These are phyloP conservation scores for Suillus brevipes DNA, from an alignment of 768 basidiomycete genomes.

Conservation along the genomic window DNA sequence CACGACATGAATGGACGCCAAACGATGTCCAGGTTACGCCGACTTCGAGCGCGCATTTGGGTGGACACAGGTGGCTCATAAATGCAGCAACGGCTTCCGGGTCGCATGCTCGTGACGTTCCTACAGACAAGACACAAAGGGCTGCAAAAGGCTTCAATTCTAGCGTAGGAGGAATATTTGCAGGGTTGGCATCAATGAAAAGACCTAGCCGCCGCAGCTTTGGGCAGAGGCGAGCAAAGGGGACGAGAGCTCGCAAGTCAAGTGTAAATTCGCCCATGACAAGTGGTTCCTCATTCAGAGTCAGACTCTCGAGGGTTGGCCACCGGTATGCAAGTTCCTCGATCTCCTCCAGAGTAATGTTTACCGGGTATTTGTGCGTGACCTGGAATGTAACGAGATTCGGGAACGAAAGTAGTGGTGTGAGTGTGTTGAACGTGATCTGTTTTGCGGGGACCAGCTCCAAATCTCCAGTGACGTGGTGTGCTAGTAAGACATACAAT, in stretches of 20 bases:
- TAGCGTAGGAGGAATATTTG: constrained; percentile 15
- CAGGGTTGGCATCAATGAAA: constrained; percentile 36
- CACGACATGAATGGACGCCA: constrained; percentile 15
- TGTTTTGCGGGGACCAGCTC: constrained; percentile 23
- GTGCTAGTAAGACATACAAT: constrained; percentile 40
- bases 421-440: constrained; percentile 37
- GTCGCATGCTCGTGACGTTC: constrained; percentile 48
- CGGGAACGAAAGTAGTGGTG: constrained; percentile 36
- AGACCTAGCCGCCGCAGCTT: constrained; percentile 37
- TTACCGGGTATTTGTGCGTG: constrained; percentile 31
- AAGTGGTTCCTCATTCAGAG: constrained; percentile 50
- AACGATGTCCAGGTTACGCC: constrained; percentile 50
- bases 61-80: constrained; percentile 52
- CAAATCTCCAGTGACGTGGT: constrained; percentile 17
- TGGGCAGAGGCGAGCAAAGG: constrained; percentile 42
- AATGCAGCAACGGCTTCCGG: constrained; percentile 49
- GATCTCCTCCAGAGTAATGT: constrained; percentile 42
- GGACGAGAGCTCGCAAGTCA: constrained; percentile 40
- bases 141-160: constrained; percentile 21
- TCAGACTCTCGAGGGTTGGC: constrained; percentile 44
- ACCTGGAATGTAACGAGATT: constrained; percentile 35
- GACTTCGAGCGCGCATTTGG: constrained; percentile 40
- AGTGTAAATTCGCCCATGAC: constrained; percentile 25
- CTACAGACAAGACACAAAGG: constrained; percentile 41
- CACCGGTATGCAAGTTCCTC: constrained; percentile 46